A percentile compares a stretch with the other conserved stretches of the same genome.
These are phyloP conservation scores for Penicillium sumatraense DNA, from an alignment of 2,329 filamentous ascomycete species.

Conservation along the genomic window DNA sequence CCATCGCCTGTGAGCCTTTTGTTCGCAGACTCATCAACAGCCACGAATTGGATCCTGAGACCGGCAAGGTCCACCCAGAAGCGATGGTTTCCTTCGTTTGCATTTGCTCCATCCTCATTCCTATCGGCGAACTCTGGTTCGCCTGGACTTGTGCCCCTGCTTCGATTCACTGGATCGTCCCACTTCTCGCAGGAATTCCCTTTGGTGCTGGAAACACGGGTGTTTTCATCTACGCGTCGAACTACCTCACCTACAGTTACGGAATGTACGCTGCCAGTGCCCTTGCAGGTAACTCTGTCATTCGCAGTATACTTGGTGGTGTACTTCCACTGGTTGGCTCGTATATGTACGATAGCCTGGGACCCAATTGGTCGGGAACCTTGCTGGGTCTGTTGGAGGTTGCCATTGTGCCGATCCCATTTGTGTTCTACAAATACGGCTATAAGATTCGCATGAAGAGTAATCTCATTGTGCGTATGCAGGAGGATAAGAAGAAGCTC, in stretches of 20 bases:
- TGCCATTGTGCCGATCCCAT: constrained; percentile 75
- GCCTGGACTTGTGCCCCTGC: constrained; percentile 82
- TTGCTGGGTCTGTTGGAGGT: constrained; percentile 75
- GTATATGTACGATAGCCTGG: constrained; percentile 70
- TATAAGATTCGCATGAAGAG: constrained; percentile 62
- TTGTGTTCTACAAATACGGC: constrained; percentile 72
- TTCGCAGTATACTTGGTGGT: constrained; percentile 75
- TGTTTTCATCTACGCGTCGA: constrained; percentile 81
- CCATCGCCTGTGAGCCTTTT: constrained; percentile 65
- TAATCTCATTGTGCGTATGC: constrained; percentile 61
- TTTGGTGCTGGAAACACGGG: constrained; percentile 78
- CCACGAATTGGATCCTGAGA: constrained; percentile 74
- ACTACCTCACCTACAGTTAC: constrained; percentile 79
- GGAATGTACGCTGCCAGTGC: constrained; percentile 82
- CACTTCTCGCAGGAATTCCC: constrained; percentile 76
- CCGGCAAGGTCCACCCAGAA: constrained; percentile 75
- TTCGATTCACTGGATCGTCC: constrained; percentile 79
- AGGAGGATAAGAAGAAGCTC: constrained; percentile 54
- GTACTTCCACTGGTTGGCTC: constrained; percentile 75
- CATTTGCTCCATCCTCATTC: constrained; percentile 73
- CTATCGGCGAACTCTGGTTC: constrained; percentile 82
- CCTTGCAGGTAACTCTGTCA: constrained; percentile 77
- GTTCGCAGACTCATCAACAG: constrained; percentile 77
- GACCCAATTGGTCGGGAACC: constrained; percentile 79
- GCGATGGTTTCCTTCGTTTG: constrained; percentile 80